Conservation (phyloP, 2,329 filamentous ascomycete genomes). For the Microdochium paspali region DNA sequence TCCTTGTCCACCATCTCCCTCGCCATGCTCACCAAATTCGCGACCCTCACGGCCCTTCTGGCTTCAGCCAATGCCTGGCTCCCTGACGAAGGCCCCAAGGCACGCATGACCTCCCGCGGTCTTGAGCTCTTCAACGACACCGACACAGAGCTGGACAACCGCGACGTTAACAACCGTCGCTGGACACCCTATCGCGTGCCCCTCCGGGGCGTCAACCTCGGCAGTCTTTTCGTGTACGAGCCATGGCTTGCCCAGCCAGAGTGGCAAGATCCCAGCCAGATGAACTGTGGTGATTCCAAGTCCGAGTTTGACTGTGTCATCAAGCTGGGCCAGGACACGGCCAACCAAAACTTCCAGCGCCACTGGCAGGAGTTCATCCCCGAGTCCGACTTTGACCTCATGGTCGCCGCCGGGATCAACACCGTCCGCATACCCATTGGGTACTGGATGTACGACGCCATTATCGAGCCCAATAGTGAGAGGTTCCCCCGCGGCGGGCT, state of each 20-base stretch:
- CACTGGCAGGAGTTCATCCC: constrained; percentile 44
- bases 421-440: constrained; percentile 44
- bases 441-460: constrained; percentile 36
- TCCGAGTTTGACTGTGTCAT: constrained; percentile 46
- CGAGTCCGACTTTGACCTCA: constrained; percentile 35
- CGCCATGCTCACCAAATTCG: neutral
- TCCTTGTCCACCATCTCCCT: no score
- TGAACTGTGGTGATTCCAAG: constrained; percentile 33
- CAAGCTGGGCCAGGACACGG: constrained; percentile 32
- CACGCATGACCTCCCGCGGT: neutral
- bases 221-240: constrained; percentile 41
- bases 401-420: constrained; percentile 40
- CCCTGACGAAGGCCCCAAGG: neutral
- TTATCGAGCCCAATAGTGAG: neutral
- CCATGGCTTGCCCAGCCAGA: constrained; percentile 38
- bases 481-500: constrained; percentile 25
- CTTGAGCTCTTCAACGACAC: neutral
- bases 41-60: neutral
- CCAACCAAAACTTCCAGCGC: constrained; percentile 29
- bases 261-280: constrained; percentile 26
- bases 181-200: neutral
- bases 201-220: constrained; percentile 44
- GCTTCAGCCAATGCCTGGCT: neutral
- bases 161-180: neutral
- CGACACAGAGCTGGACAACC: neutral